Base-by-base conservation (phyloP, 2,329 filamentous ascomycete species). In the Trichoderma semiorbis region DNA sequence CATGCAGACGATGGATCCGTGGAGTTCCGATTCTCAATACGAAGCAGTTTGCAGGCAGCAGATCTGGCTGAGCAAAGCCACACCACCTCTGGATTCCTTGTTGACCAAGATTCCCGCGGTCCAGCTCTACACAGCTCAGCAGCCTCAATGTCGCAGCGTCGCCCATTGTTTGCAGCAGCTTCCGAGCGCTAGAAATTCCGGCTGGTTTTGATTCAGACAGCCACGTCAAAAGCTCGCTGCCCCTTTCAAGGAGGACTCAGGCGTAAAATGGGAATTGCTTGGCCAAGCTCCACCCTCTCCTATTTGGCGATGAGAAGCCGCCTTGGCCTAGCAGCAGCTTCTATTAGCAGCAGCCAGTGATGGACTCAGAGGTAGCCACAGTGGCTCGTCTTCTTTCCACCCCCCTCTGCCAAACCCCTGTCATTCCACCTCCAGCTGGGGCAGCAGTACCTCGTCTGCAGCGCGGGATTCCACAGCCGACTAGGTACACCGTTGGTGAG, bases 361-460 rank as follows among this genome's bases (percentile, higher is more conserved):
- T 64, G 71, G 73, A 73, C 74, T 75, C 74, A 77, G 76, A 77
- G 77, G 74, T 76, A 75, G 73, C 72, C 72, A 69, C 72, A 75
- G 76, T 75, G 75, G 74, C 73, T 75, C 73, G 74, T 74, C 65
- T 72, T 65, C 75, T 36, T 47, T 43, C 60, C 43, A 58, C 53
- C 68, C 60, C 39, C 66, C 57, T 53, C 67, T 57, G 36, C 10
- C 43, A 16, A 32, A 68, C 62, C 72, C 72, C 57, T 73, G 61
- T 57, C 64, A 71, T 50, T 67, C 67, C 32, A 57, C 60, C 55
- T 57, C 67, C n/a, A 57, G 30, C 72, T 68, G 68, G 68, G 57
- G 28, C 66, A 28, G 26, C 55, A 30, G 69, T 72, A 71, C 72
- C 32, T 74, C 64, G 14, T 69, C 65, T 57, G 34, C 50, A 64